phyloP scores from a whole-genome alignment of 208 protist species.

The Acanthamoeba quina region DNA sequence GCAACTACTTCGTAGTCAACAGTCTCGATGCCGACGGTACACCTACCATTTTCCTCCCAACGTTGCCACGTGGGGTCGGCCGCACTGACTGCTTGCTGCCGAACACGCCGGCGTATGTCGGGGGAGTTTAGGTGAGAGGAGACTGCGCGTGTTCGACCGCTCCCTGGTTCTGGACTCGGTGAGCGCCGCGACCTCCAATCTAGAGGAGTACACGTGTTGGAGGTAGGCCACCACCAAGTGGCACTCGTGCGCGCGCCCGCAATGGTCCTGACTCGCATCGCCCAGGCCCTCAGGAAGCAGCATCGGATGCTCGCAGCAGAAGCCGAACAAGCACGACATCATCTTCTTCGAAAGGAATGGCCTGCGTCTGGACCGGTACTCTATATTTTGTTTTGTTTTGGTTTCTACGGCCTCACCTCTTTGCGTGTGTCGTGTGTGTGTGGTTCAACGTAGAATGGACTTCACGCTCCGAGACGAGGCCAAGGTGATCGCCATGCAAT shows the following conservation, averaged over 20 bases:
- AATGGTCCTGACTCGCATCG: too few relatives aligned
- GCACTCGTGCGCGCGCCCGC: too few relatives aligned
- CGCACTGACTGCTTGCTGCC: too few relatives aligned
- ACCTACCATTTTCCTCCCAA: neutral
- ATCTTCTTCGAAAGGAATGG: slow-evolving; percentile 88
- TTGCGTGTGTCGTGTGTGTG: too few relatives aligned
- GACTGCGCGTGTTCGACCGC: slow-evolving; percentile 78
- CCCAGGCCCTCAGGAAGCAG: slow-evolving; percentile 79
- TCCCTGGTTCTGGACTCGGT: slow-evolving; percentile 75
- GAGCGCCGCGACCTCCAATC: slow-evolving; percentile 56
- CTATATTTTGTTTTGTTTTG: too few relatives aligned
- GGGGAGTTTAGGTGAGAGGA: neutral
- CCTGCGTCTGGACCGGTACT: slow-evolving; percentile 84
- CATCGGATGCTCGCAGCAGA: slow-evolving; percentile 77
- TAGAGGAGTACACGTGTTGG: slow-evolving; percentile 75
- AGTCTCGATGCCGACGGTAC: slow-evolving; percentile 30
- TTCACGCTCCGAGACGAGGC: slow-evolving; percentile 53
- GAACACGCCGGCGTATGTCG: too few relatives aligned
- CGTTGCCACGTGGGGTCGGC: too few relatives aligned
- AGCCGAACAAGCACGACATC: slow-evolving; percentile 82
- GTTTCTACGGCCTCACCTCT: too few relatives aligned
- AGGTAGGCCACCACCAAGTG: neutral
- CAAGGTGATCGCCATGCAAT: slow-evolving; percentile 73
- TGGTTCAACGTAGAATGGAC: slow-evolving; percentile 8
- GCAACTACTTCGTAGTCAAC: slow-evolving; percentile 81